Percentiles rank a stretch among this genome's conserved stretches.
These are phyloP conservation scores for Nitzschia palea DNA, from an alignment of 108 stramenopile species.

Conservation along the genomic window DNA sequence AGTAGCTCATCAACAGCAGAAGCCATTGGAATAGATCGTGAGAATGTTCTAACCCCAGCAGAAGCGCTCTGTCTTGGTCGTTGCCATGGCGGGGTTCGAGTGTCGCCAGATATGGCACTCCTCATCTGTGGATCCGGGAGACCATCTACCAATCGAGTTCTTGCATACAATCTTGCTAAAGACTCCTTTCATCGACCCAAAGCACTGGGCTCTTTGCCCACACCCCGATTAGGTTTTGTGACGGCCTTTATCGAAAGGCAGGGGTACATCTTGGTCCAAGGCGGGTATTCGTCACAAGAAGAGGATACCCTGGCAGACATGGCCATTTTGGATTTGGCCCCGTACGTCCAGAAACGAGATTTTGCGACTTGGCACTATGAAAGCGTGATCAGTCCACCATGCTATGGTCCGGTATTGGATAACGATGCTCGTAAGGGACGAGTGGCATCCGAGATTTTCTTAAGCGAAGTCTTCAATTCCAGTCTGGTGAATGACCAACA, in stretches of 20 bases:
- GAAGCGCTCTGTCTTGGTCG: constrained; percentile 59
- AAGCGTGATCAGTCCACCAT: no score
- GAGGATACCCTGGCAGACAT: constrained; percentile 18
- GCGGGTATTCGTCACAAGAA: constrained; percentile 49
- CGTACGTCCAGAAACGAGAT: constrained; percentile 3
- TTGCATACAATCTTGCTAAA: constrained; percentile 40
- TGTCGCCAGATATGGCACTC: constrained; percentile 50
- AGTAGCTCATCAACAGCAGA: no score
- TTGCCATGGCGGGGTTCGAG: constrained; percentile 47
- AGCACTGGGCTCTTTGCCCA: constrained; percentile 33
- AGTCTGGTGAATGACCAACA: neutral
- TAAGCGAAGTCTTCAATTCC: neutral
- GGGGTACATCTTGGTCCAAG: constrained; percentile 54
- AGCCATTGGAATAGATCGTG: no score
- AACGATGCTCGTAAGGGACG: constrained; percentile 12
- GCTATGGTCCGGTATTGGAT: constrained; percentile 7
- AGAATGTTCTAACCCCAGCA: constrained; percentile 20
- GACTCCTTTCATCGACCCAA: constrained; percentile 43
- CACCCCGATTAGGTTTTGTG: constrained; percentile 47
- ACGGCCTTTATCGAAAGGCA: constrained; percentile 37
- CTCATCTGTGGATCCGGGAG: constrained; percentile 54
- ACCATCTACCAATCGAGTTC: constrained; percentile 56
- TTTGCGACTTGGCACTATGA: neutral
- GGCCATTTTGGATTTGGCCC: constrained; percentile 30
- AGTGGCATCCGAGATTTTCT: neutral